Conservation (phyloP, 352 stramenopile species). For the Peronosclerospora sorghi region DNA sequence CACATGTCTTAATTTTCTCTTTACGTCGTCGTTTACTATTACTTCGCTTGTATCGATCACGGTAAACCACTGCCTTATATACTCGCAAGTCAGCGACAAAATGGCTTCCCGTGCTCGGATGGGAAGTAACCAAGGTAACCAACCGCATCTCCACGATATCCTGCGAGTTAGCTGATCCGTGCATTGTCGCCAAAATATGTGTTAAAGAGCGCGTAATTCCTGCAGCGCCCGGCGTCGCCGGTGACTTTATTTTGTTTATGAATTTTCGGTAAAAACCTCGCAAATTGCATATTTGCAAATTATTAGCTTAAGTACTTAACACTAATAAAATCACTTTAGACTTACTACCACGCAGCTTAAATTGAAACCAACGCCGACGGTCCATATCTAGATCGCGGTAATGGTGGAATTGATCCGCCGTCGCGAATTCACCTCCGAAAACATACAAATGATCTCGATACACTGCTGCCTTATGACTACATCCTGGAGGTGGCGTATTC, state of each 20-base stretch:
- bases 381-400: conserved; percentile 94
- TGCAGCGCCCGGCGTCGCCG: too few species aligned
- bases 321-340: too few species aligned
- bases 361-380: conserved; percentile 91
- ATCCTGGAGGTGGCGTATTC: conserved; percentile 85
- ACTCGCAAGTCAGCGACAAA: conserved; percentile 5
- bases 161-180: conserved; percentile 2
- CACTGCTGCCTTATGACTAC: conserved; percentile 97
- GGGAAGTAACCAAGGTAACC: conserved; percentile 7
- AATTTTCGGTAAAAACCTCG: too few species aligned
- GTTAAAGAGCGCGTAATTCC: too few species aligned
- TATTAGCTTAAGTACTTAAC: too few species aligned
- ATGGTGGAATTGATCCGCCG: conserved; percentile 96
- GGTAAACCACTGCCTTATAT: conserved; percentile 1
- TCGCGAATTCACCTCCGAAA: too few species aligned
- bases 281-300: too few species aligned
- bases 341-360: conserved; percentile 82
- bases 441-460: too few species aligned
- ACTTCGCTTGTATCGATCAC: background rate
- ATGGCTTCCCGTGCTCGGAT: background rate
- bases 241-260: too few species aligned
- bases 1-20: conserved; percentile 40
- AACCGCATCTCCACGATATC: conserved; percentile 3
- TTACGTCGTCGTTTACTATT: conserved; percentile 51
- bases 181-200: background rate